Evolutionary conservation across 495 filamentous ascomycete genomes (phyloP).

Genomic region (Penicillium cosmopolitanum): DNA sequence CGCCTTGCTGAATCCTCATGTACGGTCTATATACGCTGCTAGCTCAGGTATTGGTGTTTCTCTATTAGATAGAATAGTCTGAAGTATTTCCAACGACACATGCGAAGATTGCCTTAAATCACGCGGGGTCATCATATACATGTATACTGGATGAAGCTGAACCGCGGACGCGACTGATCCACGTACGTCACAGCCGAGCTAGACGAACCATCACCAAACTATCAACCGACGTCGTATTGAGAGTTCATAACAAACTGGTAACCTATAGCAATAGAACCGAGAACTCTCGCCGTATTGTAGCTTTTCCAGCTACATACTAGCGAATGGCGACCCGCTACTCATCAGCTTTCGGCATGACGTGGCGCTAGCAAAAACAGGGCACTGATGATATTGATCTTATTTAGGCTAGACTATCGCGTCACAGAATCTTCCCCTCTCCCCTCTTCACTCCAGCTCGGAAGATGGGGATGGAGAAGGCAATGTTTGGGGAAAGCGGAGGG

Average conservation of each 20-base stretch:
- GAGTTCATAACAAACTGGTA: background rate
- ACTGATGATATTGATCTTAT: background rate
- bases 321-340: background rate
- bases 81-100: background rate
- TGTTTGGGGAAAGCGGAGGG: background rate
- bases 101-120: background rate
- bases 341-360: background rate
- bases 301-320: background rate
- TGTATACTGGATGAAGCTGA: background rate
- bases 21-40: background rate
- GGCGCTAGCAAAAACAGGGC: background rate
- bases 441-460: background rate
- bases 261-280: background rate
- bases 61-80: no score
- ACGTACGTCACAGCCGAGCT: background rate
- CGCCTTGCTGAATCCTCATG: background rate
- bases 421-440: no score
- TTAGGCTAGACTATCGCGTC: no score
- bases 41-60: no score
- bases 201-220: background rate
- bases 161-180: background rate
- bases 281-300: background rate
- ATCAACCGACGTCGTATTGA: background rate
- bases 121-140: background rate
- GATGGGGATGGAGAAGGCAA: background rate